Evolutionary conservation across 306 rosid genomes (phyloP).

Genomic region (Echinosophora koreensis): DNA sequence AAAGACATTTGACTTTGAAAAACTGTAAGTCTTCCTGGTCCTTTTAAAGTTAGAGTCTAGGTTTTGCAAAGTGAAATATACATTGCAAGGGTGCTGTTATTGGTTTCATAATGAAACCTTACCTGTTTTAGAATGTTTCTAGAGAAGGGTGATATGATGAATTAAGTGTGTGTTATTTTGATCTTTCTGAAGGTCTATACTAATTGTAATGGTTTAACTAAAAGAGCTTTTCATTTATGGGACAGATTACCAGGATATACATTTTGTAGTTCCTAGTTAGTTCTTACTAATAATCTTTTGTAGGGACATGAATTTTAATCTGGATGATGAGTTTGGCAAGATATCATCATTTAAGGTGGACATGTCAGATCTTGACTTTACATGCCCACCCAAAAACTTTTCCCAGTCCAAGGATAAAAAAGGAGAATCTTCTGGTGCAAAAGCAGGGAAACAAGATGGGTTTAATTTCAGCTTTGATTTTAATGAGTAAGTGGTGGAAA

Average conservation of each 20-base stretch:
- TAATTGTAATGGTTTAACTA: constrained; percentile 26
- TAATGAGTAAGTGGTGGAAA: constrained; percentile 69
- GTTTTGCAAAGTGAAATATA: constrained; percentile 38
- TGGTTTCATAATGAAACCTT: constrained; percentile 41
- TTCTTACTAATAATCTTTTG: constrained; percentile 37
- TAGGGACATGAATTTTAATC: constrained; percentile 89
- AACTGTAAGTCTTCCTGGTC: constrained; percentile 66
- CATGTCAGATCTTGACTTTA: constrained; percentile 87
- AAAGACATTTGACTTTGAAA: constrained; percentile 75
- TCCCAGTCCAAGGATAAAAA: constrained; percentile 59
- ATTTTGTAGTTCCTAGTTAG: constrained; percentile 46
- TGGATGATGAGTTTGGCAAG: constrained; percentile 81
- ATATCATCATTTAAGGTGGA: constrained; percentile 86
- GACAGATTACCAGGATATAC: constrained; percentile 16
- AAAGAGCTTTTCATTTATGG: constrained; percentile 23
- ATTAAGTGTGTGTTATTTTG: constrained; percentile 29
- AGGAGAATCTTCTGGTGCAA: constrained; percentile 66
- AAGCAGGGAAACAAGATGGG: constrained; percentile 58
- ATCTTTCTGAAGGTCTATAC: constrained; percentile 22
- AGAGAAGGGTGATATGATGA: constrained; percentile 39
- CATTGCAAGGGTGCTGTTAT: constrained; percentile 2
- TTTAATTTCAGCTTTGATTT: constrained; percentile 84
- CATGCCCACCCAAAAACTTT: constrained; percentile 64
- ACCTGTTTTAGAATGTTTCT: constrained; percentile 23
- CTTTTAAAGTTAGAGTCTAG: constrained; percentile 15